These are phyloP conservation scores for Fusarium drepaniforme DNA, from an alignment of 2,329 filamentous ascomycete genomes.

Conservation along the genomic window DNA sequence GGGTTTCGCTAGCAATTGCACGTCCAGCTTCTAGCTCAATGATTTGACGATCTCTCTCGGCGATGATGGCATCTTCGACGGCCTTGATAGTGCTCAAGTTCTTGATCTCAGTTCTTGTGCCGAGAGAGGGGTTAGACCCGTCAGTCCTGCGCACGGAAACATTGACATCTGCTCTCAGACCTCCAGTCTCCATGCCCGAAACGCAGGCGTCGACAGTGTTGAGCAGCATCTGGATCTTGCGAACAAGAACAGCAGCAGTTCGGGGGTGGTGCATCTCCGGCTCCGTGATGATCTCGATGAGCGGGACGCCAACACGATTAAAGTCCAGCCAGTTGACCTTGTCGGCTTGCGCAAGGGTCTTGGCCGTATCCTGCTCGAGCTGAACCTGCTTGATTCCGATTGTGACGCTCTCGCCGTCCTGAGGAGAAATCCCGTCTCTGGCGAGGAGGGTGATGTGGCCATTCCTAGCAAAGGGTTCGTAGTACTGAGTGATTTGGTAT, in stretches of 20 bases:
- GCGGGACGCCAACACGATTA: constrained; percentile 89
- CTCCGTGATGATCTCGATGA: constrained; percentile 95
- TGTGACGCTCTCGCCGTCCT: constrained; percentile 76
- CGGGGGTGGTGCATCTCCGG: constrained; percentile 89
- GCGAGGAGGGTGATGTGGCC: constrained; percentile 78
- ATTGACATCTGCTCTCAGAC: constrained; percentile 93
- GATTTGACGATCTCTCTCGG: constrained; percentile 92
- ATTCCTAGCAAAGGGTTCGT: constrained; percentile 76
- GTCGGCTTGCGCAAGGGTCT: constrained; percentile 84
- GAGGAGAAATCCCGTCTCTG: constrained; percentile 82
- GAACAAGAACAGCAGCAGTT: constrained; percentile 88
- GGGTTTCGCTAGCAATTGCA: constrained; percentile 84
- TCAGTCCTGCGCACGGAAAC: constrained; percentile 81
- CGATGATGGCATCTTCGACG: constrained; percentile 93
- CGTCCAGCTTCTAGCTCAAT: constrained; percentile 81
- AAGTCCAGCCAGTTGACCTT: constrained; percentile 87
- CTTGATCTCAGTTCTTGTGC: constrained; percentile 96
- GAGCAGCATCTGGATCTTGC: constrained; percentile 87
- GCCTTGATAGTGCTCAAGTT: constrained; percentile 96
- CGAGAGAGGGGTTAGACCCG: constrained; percentile 64
- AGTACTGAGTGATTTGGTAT: constrained; percentile 98
- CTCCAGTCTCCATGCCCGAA: constrained; percentile 92
- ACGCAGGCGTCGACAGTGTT: constrained; percentile 87
- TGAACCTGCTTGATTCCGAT: constrained; percentile 95
- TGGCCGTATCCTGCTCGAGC: constrained; percentile 97